phyloP scores from a whole-genome alignment of 148 eudicot species.

The Nyssa sinensis region DNA sequence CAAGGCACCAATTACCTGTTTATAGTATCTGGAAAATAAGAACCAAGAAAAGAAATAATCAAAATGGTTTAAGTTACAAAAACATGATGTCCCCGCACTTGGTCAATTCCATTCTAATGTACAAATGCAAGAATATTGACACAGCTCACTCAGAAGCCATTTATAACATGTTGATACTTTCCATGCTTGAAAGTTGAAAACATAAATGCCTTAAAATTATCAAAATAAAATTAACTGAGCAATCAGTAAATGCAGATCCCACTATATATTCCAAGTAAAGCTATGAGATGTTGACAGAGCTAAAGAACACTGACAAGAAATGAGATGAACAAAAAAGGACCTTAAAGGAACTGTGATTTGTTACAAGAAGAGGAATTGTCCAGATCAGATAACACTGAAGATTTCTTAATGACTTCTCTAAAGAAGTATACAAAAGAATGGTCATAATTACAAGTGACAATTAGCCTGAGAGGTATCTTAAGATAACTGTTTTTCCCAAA shows the following conservation, averaged over 20 bases:
- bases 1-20: slow-evolving; percentile 5
- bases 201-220: background rate
- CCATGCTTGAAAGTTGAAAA: background rate
- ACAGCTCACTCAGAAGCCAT: background rate
- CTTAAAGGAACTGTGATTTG: slow-evolving; percentile 31
- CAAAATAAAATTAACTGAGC: background rate
- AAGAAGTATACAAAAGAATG: slow-evolving; percentile 55
- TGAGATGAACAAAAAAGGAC: background rate
- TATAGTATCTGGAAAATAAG: slow-evolving; percentile 3
- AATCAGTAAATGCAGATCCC: background rate
- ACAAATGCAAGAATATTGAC: no score
- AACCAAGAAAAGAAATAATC: background rate
- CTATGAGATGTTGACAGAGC: background rate
- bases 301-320: background rate
- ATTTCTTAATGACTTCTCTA: slow-evolving; percentile 32
- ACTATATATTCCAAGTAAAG: background rate
- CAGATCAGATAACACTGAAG: slow-evolving; percentile 30
- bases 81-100: background rate
- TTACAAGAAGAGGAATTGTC: slow-evolving; percentile 30
- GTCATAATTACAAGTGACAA: slow-evolving; percentile 53
- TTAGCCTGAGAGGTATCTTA: slow-evolving; percentile 36
- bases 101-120: background rate
- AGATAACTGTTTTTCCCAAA: slow-evolving; percentile 30
- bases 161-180: background rate
- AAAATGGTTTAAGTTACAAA: background rate